Base-by-base conservation (phyloP, 2,329 filamentous ascomycete genomes). In the Calycina marina region DNA sequence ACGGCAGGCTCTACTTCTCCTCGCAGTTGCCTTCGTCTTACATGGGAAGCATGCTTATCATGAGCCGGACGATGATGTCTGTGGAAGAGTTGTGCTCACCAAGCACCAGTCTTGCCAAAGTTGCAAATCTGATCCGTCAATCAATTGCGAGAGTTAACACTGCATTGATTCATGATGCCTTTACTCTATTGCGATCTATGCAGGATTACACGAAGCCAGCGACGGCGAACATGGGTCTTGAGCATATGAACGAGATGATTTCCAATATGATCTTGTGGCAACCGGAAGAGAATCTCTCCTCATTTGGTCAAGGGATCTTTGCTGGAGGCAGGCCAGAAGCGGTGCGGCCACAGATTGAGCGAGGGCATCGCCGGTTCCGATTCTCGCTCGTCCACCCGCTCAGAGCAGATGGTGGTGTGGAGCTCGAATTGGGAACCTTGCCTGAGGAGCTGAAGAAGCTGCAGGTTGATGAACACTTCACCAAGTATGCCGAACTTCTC, bases 291-390 rank as follows among this genome's bases (percentile, higher is more conserved):
- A 29, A 14, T 4, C n/a, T n/a, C n/a, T n/a, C n/a, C n/a, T 35
- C 32, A 17, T 35, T 35, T 35, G 32, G 32, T 6, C 11, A 30
- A 6, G 32, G 17, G 10, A n/a, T 30, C 13, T 35, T 35, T 17
- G 32, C 26, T 8, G 14, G 17, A 24, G 26, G 32, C 2, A 24
- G 16, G 8, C 32, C 32, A 3, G 32, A 35, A 35, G 18, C 32
- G n/a, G 17, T 35, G 32, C 26, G 32, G n/a, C 32, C 32, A 35
- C 32, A 35, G 18, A 35, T 35, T 9, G 32, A 35, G 27, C 16
- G 32, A 25, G 32, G 32, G 4, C 18, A 24, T 25, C 16, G 27
- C 4, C 15, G 26, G 2, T 35, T 35, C 16, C 32, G 32, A 25
- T 35, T 35, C 20, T 20, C 17, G 15, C 6, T 35, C 13, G 17